These are phyloP conservation scores for Fagus crenata DNA, from an alignment of 306 rosid species.

Conservation along the genomic window DNA sequence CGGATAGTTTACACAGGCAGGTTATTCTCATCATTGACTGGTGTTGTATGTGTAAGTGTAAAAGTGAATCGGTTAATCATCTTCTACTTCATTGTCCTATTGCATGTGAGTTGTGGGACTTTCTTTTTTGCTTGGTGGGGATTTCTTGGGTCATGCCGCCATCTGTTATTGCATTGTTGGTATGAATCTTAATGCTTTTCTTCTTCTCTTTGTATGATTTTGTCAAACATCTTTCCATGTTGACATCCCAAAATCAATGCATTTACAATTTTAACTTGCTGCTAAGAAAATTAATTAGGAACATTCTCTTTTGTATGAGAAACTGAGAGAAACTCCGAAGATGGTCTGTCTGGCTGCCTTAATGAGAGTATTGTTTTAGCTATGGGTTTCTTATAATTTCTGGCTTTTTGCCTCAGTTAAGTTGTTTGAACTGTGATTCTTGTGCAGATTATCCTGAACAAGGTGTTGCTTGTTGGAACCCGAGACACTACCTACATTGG, in stretches of 20 bases:
- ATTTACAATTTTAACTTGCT: background rate
- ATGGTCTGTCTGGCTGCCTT: background rate
- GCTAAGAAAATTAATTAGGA: background rate
- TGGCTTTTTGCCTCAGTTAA: background rate
- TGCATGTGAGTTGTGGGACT: too few relatives aligned
- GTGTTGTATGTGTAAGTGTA: too few relatives aligned
- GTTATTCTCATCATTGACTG: too few relatives aligned
- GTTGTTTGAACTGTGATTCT: conserved; percentile 18
- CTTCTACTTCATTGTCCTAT: too few relatives aligned
- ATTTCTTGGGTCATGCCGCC: too few relatives aligned
- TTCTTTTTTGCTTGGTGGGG: too few relatives aligned
- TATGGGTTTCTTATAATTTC: background rate
- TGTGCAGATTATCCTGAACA: conserved; percentile 76
- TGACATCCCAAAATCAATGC: background rate
- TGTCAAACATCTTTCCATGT: too few relatives aligned
- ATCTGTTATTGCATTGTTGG: too few relatives aligned
- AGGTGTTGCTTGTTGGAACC: conserved; percentile 92
- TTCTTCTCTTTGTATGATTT: too few relatives aligned
- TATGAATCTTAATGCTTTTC: too few relatives aligned
- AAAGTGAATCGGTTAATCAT: too few relatives aligned
- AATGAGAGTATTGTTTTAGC: conserved; percentile 9
- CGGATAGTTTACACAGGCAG: too few relatives aligned
- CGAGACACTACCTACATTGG: conserved; percentile 77
- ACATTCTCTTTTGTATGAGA: background rate
- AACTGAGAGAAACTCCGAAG: background rate